Percentiles rank a stretch among this genome's conserved stretches.
These are phyloP conservation scores for Avena atlantica DNA, from an alignment of 176 grass and related monocot species.

Conservation along the genomic window DNA sequence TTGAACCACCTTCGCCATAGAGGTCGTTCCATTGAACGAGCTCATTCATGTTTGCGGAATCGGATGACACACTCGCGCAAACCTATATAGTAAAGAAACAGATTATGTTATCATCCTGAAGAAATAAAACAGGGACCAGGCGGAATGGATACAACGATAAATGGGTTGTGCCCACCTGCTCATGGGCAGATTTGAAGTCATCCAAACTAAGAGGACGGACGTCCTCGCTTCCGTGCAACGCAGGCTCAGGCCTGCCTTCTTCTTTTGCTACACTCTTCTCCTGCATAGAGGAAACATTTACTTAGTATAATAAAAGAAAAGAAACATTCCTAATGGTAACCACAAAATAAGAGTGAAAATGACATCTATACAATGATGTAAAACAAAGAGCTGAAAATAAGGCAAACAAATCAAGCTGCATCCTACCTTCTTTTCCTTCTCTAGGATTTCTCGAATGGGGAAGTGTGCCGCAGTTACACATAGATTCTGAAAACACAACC, in stretches of 20 bases:
- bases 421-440: constrained; percentile 98
- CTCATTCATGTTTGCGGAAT: constrained; percentile 92
- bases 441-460: constrained; percentile 94
- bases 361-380: background rate
- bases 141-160: background rate
- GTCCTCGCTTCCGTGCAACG: constrained; percentile 76
- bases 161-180: constrained; percentile 67
- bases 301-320: background rate
- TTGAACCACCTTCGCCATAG: constrained; percentile 96
- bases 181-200: constrained; percentile 97
- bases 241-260: constrained; percentile 76
- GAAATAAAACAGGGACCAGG: background rate
- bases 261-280: constrained; percentile 66
- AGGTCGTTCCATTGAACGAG: constrained; percentile 97
- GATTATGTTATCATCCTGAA: background rate
- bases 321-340: background rate
- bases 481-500: constrained; percentile 77
- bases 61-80: constrained; percentile 94
- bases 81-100: constrained; percentile 56
- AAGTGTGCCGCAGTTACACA: constrained; percentile 96
- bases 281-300: constrained; percentile 44
- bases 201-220: constrained; percentile 87
- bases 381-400: background rate
- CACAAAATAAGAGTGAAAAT: background rate
- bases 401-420: background rate